phyloP scores from a whole-genome alignment of 371 early-diverging fungal species.

The Syncephalastrum sp. region DNA sequence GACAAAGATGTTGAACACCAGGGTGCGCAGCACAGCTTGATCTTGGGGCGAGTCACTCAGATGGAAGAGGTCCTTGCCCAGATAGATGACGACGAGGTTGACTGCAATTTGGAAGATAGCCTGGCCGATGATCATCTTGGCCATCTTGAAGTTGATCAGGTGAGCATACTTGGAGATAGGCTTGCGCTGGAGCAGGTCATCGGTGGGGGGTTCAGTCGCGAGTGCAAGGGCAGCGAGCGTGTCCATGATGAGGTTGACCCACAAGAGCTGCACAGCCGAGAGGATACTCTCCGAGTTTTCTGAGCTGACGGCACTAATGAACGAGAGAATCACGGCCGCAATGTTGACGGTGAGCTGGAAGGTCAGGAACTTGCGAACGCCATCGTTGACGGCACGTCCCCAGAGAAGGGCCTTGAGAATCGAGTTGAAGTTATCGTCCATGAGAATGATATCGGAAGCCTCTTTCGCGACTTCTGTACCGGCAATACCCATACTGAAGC shows the following conservation, averaged over 20 bases:
- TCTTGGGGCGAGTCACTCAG: slow-evolving; percentile 43
- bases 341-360: slow-evolving; percentile 97
- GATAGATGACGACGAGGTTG: slow-evolving; percentile 60
- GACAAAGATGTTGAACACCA: slow-evolving; percentile 96
- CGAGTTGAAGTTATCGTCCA: slow-evolving; percentile 95
- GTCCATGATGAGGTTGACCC: slow-evolving; percentile 98
- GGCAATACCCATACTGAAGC: slow-evolving; percentile 96
- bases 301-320: slow-evolving; percentile 85
- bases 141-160: slow-evolving; percentile 89
- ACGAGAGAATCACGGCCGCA: slow-evolving; percentile 84
- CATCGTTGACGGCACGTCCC: slow-evolving; percentile 95
- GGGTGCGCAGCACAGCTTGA: slow-evolving; percentile 62
- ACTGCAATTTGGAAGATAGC: slow-evolving; percentile 80
- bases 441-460: slow-evolving; percentile 91
- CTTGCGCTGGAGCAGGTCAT: slow-evolving; percentile 76
- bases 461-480: slow-evolving; percentile 98
- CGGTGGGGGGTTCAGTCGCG: slow-evolving; percentile 95
- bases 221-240: slow-evolving; percentile 97
- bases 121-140: slow-evolving; percentile 89
- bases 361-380: slow-evolving; percentile 93
- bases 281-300: slow-evolving; percentile 95
- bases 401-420: slow-evolving; percentile 90
- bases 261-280: slow-evolving; percentile 95
- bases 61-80: slow-evolving; percentile 68
- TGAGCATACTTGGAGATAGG: slow-evolving; percentile 79